Evolutionary conservation across 2,329 filamentous ascomycete species (phyloP), one percentile per base, ranked within the genome.

Genomic region (Fusarium torreyae): DNA sequence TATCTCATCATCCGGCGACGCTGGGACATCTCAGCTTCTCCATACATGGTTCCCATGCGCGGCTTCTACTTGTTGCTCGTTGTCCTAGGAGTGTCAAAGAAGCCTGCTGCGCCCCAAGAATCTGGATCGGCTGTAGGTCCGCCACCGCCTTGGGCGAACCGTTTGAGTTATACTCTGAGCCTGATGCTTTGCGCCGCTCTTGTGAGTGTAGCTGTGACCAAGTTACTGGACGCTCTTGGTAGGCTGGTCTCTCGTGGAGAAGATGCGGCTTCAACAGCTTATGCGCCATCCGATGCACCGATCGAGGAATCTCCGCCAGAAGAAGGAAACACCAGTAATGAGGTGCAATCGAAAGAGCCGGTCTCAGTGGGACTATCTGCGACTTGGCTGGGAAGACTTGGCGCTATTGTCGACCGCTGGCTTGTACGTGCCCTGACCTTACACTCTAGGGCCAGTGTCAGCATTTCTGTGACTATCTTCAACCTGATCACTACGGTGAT

Each of bases 401-500:
- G 61, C n/a, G 34, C 10, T 10, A 6, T 17, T 2, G 7, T 39
- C 2, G 63, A 66, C 28, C 43, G 1, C 7, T 46, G 28, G 61
- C 9, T 50, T 22, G 8, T 60, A 6, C 53, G 11, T 2, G 18
- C 17, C 11, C n/a, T 66, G 3, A 4, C 6, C 7, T 2, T 61
- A 24, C 7, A 55, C 3, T 49, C 63, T 22, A 28, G n/a, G 3
- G 6, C 48, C 10, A 42, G 26, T 17, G 1, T 20, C 1, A 42
- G 17, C 4, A 55, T 66, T 10, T n/a, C 36, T 3, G 9, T 66
- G 1, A 44, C 48, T 2, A 11, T 61, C 5, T 66, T 66, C 3
- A 66, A 55, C 10, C 22, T 66, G 1, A 46, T 61, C 15, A 66
- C 63, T 0, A 55, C 55, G 1, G 17, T 50, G 1, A 28, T 59